These are phyloP conservation scores for Drechslerella dactyloides DNA, from an alignment of 2,329 filamentous ascomycete species.

Conservation along the genomic window DNA sequence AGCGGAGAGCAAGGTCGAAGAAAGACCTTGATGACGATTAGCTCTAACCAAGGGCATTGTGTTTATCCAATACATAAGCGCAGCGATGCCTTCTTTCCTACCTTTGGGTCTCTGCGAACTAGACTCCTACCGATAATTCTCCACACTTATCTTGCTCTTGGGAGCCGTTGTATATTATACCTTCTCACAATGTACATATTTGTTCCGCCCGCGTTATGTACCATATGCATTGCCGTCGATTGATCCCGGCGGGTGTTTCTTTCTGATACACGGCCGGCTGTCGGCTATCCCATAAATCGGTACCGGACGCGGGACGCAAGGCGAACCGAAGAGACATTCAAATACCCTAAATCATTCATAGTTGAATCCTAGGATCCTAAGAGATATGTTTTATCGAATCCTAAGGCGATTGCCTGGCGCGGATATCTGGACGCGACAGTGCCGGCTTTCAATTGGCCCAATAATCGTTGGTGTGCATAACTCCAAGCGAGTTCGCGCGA, in stretches of 20 bases:
- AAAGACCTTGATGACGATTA: slow-evolving; percentile 25
- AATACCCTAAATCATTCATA: too few relatives aligned
- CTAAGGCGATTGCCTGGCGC: too few relatives aligned
- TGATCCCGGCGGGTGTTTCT: background rate
- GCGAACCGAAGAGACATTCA: too few relatives aligned
- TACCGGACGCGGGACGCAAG: too few relatives aligned
- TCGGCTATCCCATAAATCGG: too few relatives aligned
- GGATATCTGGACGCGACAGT: too few relatives aligned
- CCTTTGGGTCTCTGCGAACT: background rate
- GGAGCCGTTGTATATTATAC: slow-evolving; percentile 9
- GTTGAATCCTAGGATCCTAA: too few relatives aligned
- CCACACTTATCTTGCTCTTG: slow-evolving; percentile 31
- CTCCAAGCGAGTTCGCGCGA: too few relatives aligned
- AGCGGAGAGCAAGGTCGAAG: slow-evolving; percentile 23
- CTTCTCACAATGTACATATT: slow-evolving; percentile 37
- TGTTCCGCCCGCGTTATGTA: slow-evolving; percentile 13
- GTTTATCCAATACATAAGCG: background rate
- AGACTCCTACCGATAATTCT: slow-evolving; percentile 24
- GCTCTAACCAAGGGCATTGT: background rate
- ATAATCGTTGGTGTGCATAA: too few relatives aligned
- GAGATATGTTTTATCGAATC: too few relatives aligned
- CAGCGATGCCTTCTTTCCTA: background rate
- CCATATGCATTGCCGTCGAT: slow-evolving; percentile 22
- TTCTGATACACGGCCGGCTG: background rate
- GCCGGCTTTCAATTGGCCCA: too few relatives aligned